A percentile compares a stretch with the other conserved stretches of the same genome.
phyloP scores from a whole-genome alignment of 306 rosid genomes.

The Pyrus bretschneideri region DNA sequence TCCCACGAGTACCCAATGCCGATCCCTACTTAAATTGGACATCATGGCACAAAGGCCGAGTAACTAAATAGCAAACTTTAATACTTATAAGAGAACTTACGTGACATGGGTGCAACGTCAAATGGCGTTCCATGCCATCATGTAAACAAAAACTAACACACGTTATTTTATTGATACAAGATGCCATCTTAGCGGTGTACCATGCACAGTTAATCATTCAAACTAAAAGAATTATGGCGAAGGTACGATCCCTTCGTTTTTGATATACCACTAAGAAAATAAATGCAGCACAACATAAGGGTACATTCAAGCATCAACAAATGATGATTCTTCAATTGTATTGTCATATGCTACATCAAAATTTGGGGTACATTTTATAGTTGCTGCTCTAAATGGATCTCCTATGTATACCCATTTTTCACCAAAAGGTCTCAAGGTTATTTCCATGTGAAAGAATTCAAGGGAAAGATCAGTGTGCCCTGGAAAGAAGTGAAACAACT shows the following conservation, averaged over 20 bases:
- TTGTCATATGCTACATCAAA: conserved; percentile 28
- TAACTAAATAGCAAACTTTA: too few relatives aligned
- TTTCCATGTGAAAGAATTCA: conserved; percentile 33
- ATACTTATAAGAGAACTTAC: too few relatives aligned
- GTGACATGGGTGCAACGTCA: too few relatives aligned
- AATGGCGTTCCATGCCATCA: too few relatives aligned
- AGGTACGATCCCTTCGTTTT: neutral
- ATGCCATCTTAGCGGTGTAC: too few relatives aligned
- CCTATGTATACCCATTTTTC: conserved; percentile 19
- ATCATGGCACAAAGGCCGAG: too few relatives aligned
- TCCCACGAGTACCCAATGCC: too few relatives aligned
- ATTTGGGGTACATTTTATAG: conserved; percentile 26
- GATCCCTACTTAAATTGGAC: too few relatives aligned
- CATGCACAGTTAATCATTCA: too few relatives aligned
- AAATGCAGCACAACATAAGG: neutral
- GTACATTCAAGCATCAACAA: conserved; percentile 15
- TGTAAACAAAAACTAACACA: too few relatives aligned
- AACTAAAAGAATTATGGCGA: neutral
- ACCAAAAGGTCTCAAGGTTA: conserved; percentile 29
- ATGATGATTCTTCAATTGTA: conserved; percentile 19
- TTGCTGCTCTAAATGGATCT: conserved; percentile 24
- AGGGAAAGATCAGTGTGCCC: conserved; percentile 29
- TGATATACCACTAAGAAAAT: neutral
- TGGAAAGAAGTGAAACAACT: conserved; percentile 27
- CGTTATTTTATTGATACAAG: too few relatives aligned